A percentile compares a stretch with the other conserved stretches of the same genome.
Evolutionary conservation across 2,329 filamentous ascomycete species (phyloP).

Genomic region (Leptographium procerum): DNA sequence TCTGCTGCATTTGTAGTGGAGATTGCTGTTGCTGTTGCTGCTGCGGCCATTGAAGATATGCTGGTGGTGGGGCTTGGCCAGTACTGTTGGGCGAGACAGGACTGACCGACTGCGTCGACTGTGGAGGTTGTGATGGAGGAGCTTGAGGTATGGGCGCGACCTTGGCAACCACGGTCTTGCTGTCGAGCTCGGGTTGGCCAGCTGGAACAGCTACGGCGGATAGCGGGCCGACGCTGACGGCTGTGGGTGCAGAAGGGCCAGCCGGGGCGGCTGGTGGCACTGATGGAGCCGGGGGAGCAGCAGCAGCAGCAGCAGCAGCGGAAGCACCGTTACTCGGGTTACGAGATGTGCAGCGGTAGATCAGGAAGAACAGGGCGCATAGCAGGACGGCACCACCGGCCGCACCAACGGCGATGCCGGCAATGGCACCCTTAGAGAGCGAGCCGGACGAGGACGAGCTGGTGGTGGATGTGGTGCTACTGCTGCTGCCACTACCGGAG

Average conservation of each 20-base stretch:
- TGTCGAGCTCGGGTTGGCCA: conserved; percentile 4
- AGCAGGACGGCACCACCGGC: conserved; percentile 6
- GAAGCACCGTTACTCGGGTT: background rate
- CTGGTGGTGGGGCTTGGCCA: background rate
- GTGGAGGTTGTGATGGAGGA: background rate
- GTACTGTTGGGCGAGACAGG: background rate
- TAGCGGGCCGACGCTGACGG: background rate
- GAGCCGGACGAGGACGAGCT: background rate
- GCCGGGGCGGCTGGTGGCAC: too few relatives aligned
- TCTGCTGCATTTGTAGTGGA: too few relatives aligned
- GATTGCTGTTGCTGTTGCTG: too few relatives aligned
- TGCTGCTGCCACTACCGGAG: background rate
- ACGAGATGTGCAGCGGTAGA: conserved; percentile 7
- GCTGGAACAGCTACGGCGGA: background rate
- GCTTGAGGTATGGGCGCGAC: background rate
- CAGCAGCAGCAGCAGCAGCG: background rate
- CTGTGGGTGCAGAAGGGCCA: background rate
- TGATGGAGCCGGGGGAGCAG: background rate
- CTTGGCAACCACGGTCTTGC: background rate
- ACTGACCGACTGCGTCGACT: background rate
- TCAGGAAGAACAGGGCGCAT: conserved; percentile 6
- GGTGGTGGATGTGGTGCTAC: background rate
- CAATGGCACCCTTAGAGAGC: conserved; percentile 11
- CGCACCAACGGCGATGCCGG: conserved; percentile 9
- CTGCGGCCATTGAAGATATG: too few relatives aligned